Percentiles rank a stretch among this genome's conserved stretches.
Conservation (phyloP, 176 grass and related monocot genomes). For the Elymus sibiricus region DNA sequence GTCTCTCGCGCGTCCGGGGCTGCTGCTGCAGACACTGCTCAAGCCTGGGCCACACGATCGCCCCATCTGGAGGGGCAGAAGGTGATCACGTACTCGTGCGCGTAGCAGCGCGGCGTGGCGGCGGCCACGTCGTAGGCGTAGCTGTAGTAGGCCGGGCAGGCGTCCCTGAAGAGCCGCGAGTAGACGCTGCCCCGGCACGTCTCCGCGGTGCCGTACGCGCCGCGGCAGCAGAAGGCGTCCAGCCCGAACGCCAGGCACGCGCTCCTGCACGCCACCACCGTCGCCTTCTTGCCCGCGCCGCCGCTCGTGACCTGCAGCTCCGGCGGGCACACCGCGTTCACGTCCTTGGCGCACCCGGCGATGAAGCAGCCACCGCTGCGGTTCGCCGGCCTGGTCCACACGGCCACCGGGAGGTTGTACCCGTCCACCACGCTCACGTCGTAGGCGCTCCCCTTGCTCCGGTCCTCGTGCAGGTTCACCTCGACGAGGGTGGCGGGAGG, state of each 20-base stretch:
- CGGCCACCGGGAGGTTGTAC: constrained; percentile 80
- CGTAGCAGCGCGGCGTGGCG: constrained; percentile 48
- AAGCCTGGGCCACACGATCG: constrained; percentile 15
- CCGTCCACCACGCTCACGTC: constrained; percentile 88
- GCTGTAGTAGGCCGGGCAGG: constrained; percentile 73
- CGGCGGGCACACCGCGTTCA: constrained; percentile 70
- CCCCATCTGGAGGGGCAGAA: constrained; percentile 78
- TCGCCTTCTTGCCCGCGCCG: neutral
- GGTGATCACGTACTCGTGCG: constrained; percentile 54
- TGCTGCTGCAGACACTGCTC: neutral
- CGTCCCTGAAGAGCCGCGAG: constrained; percentile 75
- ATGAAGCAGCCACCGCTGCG: constrained; percentile 40
- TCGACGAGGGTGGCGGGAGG: constrained; percentile 80
- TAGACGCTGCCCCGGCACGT: constrained; percentile 63
- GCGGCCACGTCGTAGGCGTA: constrained; percentile 72
- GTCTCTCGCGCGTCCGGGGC: no score
- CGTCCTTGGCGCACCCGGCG: constrained; percentile 49
- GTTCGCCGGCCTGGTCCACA: constrained; percentile 32
- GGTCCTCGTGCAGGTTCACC: constrained; percentile 43
- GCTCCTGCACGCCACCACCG: constrained; percentile 80
- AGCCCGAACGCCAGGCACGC: constrained; percentile 76
- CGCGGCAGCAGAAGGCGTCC: constrained; percentile 79
- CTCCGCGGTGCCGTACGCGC: constrained; percentile 59
- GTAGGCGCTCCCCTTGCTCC: constrained; percentile 66
- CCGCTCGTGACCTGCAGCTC: constrained; percentile 45